Conservation (phyloP, 176 grass and related monocot species). For the Ensete ventricosum region DNA sequence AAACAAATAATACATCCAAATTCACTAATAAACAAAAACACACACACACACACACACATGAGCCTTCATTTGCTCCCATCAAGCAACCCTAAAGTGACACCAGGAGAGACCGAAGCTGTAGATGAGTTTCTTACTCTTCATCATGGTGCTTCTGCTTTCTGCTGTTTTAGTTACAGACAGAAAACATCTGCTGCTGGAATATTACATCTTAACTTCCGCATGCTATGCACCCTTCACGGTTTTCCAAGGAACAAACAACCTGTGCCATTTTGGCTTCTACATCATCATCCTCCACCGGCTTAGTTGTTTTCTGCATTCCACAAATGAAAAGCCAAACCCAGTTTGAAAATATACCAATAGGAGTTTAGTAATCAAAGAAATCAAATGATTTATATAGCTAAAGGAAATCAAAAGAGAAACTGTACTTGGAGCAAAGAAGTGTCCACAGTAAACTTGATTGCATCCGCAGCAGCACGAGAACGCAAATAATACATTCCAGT, state of each 20-base stretch:
- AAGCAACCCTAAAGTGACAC: background rate
- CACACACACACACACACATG: background rate
- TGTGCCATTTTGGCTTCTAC: conserved; percentile 89
- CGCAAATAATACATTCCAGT: conserved; percentile 99
- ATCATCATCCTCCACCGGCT: conserved; percentile 36
- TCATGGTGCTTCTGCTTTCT: background rate
- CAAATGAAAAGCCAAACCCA: background rate
- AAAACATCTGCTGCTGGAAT: background rate
- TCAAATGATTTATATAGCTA: background rate
- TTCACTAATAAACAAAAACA: background rate
- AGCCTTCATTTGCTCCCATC: background rate
- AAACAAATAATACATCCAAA: too few species aligned
- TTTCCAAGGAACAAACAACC: conserved; percentile 88
- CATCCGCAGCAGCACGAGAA: conserved; percentile 82
- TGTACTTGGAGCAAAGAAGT: conserved; percentile 51
- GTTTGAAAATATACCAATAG: background rate
- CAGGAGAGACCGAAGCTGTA: background rate
- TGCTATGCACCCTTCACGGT: conserved; percentile 75
- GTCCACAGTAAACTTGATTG: conserved; percentile 96
- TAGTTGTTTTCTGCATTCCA: conserved; percentile 10
- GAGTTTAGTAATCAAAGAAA: background rate
- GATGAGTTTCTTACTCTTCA: background rate
- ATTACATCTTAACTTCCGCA: conserved; percentile 73
- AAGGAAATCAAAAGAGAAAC: background rate
- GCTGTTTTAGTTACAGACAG: background rate